Evolutionary conservation across 495 filamentous ascomycete genomes (phyloP), one percentile per base, ranked within the genome.

Genomic region (Schizothecium vesticola): DNA sequence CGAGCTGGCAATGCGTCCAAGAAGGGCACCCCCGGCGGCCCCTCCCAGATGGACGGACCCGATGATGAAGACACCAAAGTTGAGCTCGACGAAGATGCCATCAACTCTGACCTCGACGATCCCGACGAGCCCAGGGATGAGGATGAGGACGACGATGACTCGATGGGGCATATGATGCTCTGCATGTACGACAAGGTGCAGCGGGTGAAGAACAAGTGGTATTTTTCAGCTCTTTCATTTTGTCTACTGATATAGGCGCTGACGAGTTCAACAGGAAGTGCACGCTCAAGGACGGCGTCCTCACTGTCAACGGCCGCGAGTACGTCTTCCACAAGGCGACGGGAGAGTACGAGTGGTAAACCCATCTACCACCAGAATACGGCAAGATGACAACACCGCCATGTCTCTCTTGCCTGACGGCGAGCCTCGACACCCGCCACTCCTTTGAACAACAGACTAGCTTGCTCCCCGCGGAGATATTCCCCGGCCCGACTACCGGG

Each of bases 171-270:
- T 69, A 92, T 95, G 78, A 97, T 97, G 92, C 87, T 98, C 55
- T 99, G 95, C 82, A 97, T 95, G 73, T 99, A 99, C 75, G 95
- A 99, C 82, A 99, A 99, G 83, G 95, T 99, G 22, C 94, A 97
- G 79, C 85, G 95, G 62, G 96, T 97, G 67, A 99, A 99, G 89
- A 99, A 97, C 79, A 99, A 98, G 89, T 99, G 95, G 95, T 87
- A 84, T 74, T 36, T 3, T 11, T 11, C 22, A 56, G 25, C 57
- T 57, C 24, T 62, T 16, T 21, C 25, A 3, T 61, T 23, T 0
- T 11, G 13, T 43, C 13, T 43, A 1, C 5, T 56, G 13, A 10
- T 28, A 28, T 10, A 31, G 8, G 23, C 13, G 26, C 62, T 63
- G 10, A 69, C 13, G 1, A 33, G 19, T 16, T 0, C 11, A 0